A percentile compares a stretch with the other conserved stretches of the same genome.
Evolutionary conservation across 768 basidiomycete genomes (phyloP).

Genomic region (Trametes coccinea): DNA sequence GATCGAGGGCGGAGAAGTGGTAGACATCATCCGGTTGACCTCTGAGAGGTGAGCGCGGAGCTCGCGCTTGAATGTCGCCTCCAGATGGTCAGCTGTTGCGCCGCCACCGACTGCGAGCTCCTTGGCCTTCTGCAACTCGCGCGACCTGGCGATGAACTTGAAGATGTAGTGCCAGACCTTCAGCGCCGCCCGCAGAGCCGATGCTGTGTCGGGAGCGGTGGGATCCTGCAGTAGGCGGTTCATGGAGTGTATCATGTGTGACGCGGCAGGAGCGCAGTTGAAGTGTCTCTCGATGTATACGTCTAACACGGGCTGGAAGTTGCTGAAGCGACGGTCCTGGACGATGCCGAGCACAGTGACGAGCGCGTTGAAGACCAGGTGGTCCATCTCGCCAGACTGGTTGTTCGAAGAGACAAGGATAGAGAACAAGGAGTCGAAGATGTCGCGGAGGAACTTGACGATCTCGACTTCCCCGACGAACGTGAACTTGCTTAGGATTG

Average conservation of each 20-base stretch:
- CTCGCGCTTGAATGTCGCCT: conserved; percentile 82
- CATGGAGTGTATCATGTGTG: conserved; percentile 87
- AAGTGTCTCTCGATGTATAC: conserved; percentile 93
- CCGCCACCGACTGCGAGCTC: conserved; percentile 79
- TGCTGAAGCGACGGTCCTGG: conserved; percentile 91
- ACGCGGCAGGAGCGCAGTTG: conserved; percentile 73
- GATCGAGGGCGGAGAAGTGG: conserved; percentile 74
- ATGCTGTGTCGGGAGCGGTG: conserved; percentile 68
- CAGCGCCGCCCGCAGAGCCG: conserved; percentile 80
- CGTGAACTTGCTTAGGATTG: conserved; percentile 79
- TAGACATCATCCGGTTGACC: conserved; percentile 88
- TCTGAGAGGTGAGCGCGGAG: conserved; percentile 72
- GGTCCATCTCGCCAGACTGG: conserved; percentile 76
- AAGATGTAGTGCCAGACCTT: conserved; percentile 98
- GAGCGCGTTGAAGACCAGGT: conserved; percentile 85
- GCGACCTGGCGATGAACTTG: conserved; percentile 89
- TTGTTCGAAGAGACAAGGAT: conserved; percentile 80
- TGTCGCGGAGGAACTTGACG: conserved; percentile 86
- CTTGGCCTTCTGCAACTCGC: conserved; percentile 82
- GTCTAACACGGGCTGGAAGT: conserved; percentile 92
- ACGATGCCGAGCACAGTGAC: conserved; percentile 91
- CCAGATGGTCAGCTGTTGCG: conserved; percentile 83
- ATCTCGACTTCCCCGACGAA: conserved; percentile 95
- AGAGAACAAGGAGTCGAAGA: conserved; percentile 91
- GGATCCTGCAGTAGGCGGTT: conserved; percentile 77